phyloP scores from a whole-genome alignment of 176 grass and related monocot genomes.

The Microstegium vimineum region DNA sequence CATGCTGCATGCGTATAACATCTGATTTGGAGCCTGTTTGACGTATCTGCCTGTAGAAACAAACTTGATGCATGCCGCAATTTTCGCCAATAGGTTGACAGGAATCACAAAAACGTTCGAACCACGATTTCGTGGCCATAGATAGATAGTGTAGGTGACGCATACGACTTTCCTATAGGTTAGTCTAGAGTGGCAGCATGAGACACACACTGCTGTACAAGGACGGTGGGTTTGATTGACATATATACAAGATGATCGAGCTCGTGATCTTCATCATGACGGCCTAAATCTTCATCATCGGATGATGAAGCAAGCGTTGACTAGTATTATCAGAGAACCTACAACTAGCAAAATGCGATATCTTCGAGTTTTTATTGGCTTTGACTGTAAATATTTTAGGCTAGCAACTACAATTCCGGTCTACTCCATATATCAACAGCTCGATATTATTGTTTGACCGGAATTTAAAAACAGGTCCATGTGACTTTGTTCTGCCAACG shows the following conservation, averaged over 20 bases:
- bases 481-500: conserved; percentile 26
- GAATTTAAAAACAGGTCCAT: background rate
- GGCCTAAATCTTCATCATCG: background rate
- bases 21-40: background rate
- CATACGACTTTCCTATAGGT: no score
- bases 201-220: no score
- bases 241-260: background rate
- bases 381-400: conserved; percentile 22
- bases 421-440: background rate
- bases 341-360: background rate
- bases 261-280: background rate
- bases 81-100: background rate
- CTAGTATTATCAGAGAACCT: background rate
- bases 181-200: no score
- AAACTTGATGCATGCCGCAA: background rate
- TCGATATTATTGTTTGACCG: conserved; percentile 15
- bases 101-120: background rate
- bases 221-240: background rate
- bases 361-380: background rate
- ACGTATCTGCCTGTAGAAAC: background rate
- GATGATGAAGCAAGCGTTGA: background rate
- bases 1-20: conserved; percentile 21
- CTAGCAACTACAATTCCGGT: background rate
- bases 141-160: background rate
- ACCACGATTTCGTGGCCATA: background rate